A percentile compares a stretch with the other conserved stretches of the same genome.
These are phyloP conservation scores for Fusarium miscanthi DNA, from an alignment of 2,329 filamentous ascomycete species.

Conservation along the genomic window DNA sequence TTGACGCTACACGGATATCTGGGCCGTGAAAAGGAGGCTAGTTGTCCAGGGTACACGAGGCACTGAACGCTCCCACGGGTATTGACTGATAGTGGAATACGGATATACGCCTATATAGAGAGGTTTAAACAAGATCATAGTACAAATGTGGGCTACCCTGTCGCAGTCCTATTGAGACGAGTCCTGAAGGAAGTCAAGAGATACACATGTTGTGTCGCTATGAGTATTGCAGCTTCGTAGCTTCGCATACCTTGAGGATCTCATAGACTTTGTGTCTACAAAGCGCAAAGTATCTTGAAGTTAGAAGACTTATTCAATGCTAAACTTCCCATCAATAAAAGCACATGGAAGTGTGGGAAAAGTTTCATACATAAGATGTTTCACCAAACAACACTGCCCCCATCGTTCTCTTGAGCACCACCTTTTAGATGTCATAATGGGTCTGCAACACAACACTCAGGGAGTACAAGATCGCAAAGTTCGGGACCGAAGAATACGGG, in stretches of 20 bases:
- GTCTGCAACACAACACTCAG: not conserved
- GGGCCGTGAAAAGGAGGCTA: not conserved
- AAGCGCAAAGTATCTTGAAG: not conserved
- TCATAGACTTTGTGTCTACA: not conserved
- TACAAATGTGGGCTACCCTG: too few relatives aligned
- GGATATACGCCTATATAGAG: not conserved
- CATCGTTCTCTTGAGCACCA: slow-evolving; percentile 9
- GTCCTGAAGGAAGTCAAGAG: not conserved
- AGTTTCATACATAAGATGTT: slow-evolving; percentile 11
- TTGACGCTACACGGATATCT: not conserved
- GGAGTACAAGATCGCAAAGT: not conserved
- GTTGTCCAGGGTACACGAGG: not conserved
- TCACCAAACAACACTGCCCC: slow-evolving; percentile 19
- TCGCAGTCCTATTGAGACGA: not conserved
- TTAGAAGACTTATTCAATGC: not conserved
- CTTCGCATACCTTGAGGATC: not conserved
- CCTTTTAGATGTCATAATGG: not conserved
- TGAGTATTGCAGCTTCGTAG: not conserved
- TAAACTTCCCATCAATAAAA: not conserved
- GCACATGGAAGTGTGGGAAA: not conserved
- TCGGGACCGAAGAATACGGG: slow-evolving; percentile 9
- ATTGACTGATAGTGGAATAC: not conserved
- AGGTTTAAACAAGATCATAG: not conserved
- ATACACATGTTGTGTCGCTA: not conserved
- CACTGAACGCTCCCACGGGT: not conserved